A percentile compares a stretch with the other conserved stretches of the same genome.
Conservation (phyloP, 2,329 filamentous ascomycete species). For the Capronia americana region DNA sequence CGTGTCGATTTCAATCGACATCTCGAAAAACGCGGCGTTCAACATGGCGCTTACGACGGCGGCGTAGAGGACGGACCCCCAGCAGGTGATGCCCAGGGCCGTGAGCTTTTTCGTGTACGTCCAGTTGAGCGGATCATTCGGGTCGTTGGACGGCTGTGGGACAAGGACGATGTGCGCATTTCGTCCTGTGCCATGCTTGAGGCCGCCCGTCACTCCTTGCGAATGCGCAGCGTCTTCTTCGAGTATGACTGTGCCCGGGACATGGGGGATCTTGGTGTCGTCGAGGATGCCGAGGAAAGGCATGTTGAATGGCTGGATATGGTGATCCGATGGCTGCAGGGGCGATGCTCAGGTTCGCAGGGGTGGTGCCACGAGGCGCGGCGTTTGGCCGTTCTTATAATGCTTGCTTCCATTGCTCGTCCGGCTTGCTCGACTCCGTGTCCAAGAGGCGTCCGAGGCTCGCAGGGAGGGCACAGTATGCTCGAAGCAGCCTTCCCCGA, state of each 20-base stretch:
- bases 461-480: background rate
- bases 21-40: constrained; percentile 44
- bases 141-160: constrained; percentile 47
- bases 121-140: constrained; percentile 51
- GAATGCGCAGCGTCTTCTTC: constrained; percentile 29
- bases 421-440: background rate
- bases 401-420: background rate
- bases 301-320: constrained; percentile 16
- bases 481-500: background rate
- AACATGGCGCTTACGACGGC: constrained; percentile 44
- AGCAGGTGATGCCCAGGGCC: constrained; percentile 43
- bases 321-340: constrained; percentile 8
- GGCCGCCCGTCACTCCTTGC: constrained; percentile 22
- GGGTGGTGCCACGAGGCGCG: background rate
- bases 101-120: constrained; percentile 40
- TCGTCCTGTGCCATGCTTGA: constrained; percentile 32
- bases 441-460: background rate
- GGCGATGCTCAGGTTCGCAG: background rate
- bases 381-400: constrained; percentile 2
- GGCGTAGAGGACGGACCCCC: constrained; percentile 45
- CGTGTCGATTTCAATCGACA: constrained; percentile 52
- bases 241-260: constrained; percentile 44
- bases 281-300: constrained; percentile 25
- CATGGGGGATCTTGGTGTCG: constrained; percentile 42
- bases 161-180: constrained; percentile 43